Base-by-base conservation (phyloP, 1,284 basidiomycete species). In the Trametes hirsuta region DNA sequence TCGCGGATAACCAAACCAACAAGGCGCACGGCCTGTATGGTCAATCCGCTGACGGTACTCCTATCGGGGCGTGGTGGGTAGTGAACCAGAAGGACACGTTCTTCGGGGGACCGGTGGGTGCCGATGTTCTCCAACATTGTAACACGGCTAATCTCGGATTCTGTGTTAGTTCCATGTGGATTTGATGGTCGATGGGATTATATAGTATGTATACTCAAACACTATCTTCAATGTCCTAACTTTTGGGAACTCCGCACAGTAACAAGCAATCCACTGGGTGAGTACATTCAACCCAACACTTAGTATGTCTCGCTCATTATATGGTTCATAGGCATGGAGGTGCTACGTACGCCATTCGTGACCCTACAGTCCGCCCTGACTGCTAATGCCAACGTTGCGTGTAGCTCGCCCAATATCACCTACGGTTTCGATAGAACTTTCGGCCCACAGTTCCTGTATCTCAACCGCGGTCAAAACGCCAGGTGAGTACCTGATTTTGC, bases 371-470 rank as follows among this genome's bases (percentile, higher is more conserved):
- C 8, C 14, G 12, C 8, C 12, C 35, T 10, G 4, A 37, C 15
- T 25, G 41, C 14, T 14, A 36, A 22, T 49, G 14, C 47, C 34
- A 11, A 6, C 6, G 12, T 15, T n/a, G 3, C n/a, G 0, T 6
- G 1, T 34, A 67, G 66, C 4, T 66, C 59, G 40, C 71, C 71
- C 3, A 73, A 73, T 39, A 66, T 73, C 36, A 72, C 69, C 3
- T 50, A 69, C 49, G 71, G 71, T 0, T 71, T 72, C 51, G 71
- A 73, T 36, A 56, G 71, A 24, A 73, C 71, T 2, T 72, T 71
- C 45, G 71, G 71, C 10, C 70, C 14, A 4, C n/a, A 71, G 69
- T 71, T 72, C 47, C 39, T 72, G 22, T 69, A 71, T 40, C 64
- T 72, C 55, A 72, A 72, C 42, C 63, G 67, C 12, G 68, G 65